Evolutionary conservation across 148 eudicot genomes (phyloP).

Genomic region (Simmondsia chinensis): DNA sequence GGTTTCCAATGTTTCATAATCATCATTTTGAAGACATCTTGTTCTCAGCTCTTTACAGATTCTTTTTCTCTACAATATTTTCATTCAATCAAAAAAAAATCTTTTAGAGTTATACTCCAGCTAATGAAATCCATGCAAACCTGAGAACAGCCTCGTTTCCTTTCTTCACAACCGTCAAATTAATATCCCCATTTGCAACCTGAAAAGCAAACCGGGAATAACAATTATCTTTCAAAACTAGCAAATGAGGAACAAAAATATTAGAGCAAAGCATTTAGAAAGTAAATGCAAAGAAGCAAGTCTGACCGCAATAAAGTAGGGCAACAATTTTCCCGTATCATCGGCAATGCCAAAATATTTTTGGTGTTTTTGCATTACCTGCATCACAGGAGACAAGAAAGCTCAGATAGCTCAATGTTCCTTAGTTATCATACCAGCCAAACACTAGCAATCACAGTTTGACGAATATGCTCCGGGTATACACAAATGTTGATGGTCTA

Average conservation of each 20-base stretch:
- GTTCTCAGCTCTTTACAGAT: no score
- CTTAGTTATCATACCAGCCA: background rate
- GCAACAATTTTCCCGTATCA: constrained; percentile 52
- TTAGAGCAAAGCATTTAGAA: constrained; percentile 4
- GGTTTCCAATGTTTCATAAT: no score
- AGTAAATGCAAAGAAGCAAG: constrained; percentile 1
- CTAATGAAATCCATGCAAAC: no score
- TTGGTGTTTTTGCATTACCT: constrained; percentile 99
- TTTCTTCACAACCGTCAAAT: constrained; percentile 64
- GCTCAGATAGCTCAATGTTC: background rate
- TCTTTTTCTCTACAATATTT: no score
- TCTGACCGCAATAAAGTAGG: constrained; percentile 86
- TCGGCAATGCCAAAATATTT: constrained; percentile 86
- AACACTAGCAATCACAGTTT: background rate
- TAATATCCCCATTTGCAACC: constrained; percentile 96
- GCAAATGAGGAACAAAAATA: background rate
- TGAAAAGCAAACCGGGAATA: constrained; percentile 15
- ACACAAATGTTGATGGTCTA: no score
- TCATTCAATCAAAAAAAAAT: no score
- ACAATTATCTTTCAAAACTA: background rate
- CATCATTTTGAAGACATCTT: no score
- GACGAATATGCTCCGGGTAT: background rate
- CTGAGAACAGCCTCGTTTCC: constrained; percentile 99
- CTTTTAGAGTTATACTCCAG: no score
- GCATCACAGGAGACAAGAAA: constrained; percentile 11